A percentile compares a stretch with the other conserved stretches of the same genome.
Evolutionary conservation across 78 protist genomes (phyloP).

Genomic region (Pigoraptor vietnamica): DNA sequence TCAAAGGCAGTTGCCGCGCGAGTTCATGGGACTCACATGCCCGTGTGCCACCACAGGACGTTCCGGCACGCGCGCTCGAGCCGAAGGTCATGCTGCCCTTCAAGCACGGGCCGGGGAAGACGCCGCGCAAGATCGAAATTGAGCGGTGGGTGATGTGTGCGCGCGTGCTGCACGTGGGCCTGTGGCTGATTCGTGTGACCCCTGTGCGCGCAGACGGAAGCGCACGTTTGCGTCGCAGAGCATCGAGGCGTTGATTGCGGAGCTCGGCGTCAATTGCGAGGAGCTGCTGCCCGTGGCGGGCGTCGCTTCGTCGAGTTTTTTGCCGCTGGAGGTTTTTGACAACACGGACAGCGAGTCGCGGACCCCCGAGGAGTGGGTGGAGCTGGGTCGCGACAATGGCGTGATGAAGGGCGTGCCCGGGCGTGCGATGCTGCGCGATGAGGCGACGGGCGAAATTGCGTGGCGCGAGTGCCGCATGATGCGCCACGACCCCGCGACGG

Average conservation of each 20-base stretch:
- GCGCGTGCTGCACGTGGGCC: not conserved
- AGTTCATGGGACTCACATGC: not conserved
- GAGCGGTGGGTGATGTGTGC: not conserved
- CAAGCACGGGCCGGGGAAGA: not conserved
- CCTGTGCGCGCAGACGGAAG: not conserved
- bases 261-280: not conserved
- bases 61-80: not conserved
- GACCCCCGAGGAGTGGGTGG: slow-evolving; percentile 53
- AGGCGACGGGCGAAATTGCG: not conserved
- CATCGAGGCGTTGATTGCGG: not conserved
- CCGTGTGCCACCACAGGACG: not conserved
- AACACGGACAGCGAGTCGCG: slow-evolving; percentile 56
- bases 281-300: not conserved
- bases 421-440: not conserved
- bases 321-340: slow-evolving; percentile 61
- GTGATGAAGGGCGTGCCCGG: slow-evolving; percentile 6
- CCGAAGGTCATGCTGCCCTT: not conserved
- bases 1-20: not conserved
- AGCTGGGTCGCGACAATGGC: slow-evolving; percentile 4
- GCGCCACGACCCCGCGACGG: not conserved
- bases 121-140: not conserved
- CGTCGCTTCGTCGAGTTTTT: not conserved
- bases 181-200: not conserved
- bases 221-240: not conserved
- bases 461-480: slow-evolving; percentile 4